Percentiles rank a stretch among this genome's conserved stretches.
Conservation (phyloP, 2,329 filamentous ascomycete genomes). For the Paecilomyces sp. region DNA sequence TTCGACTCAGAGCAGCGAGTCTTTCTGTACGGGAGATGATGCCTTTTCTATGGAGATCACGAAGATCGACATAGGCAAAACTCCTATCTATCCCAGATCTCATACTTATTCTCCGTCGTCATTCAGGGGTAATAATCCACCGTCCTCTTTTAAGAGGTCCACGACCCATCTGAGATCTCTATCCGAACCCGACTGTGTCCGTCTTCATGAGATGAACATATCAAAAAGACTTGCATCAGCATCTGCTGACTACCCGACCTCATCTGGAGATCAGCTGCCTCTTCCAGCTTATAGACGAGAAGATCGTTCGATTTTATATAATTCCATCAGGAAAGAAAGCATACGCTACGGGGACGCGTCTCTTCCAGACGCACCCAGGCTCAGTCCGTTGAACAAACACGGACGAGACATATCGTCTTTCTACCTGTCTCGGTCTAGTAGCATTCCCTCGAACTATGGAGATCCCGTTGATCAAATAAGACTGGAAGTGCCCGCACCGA, state of each 20-base stretch:
- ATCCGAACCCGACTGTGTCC: slow-evolving; percentile 14
- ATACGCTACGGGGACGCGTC: neutral
- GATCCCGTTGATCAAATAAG: neutral
- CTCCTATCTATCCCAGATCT: neutral
- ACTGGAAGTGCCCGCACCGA: neutral
- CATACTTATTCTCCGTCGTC: neutral
- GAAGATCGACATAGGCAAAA: neutral
- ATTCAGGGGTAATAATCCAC: neutral
- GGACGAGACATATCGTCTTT: slow-evolving; percentile 2
- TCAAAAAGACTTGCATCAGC: slow-evolving; percentile 17
- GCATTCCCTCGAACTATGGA: neutral
- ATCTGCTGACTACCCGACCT: slow-evolving; percentile 12
- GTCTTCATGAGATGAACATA: slow-evolving; percentile 22
- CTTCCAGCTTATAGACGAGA: neutral
- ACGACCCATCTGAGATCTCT: slow-evolving; percentile 2
- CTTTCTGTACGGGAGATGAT: neutral
- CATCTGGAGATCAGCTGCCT: slow-evolving; percentile 13
- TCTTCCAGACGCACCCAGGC: neutral
- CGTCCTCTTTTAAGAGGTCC: neutral
- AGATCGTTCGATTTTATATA: neutral
- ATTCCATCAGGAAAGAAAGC: neutral
- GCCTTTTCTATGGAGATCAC: neutral
- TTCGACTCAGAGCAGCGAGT: neutral
- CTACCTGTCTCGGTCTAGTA: neutral
- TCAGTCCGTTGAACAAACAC: neutral